A percentile compares a stretch with the other conserved stretches of the same genome.
Conservation (phyloP, 2,329 filamentous ascomycete species). For the Diaporthe longicolla region DNA sequence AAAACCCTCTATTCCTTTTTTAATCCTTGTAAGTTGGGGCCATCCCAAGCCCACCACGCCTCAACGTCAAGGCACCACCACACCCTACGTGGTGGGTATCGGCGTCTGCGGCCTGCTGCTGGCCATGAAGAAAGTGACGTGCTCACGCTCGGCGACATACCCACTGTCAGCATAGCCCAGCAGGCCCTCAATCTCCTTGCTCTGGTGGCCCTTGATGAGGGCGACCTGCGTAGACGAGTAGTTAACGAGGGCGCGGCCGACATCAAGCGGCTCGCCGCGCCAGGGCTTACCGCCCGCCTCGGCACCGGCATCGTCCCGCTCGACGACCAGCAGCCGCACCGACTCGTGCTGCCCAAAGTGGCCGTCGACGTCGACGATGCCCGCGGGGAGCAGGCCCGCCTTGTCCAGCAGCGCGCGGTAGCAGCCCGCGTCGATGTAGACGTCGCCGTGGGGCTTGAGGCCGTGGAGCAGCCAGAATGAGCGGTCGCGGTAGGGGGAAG, state of each 20-base stretch:
- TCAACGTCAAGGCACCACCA: constrained; percentile 43
- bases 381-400: constrained; percentile 89
- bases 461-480: constrained; percentile 98
- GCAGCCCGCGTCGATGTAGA: constrained; percentile 95
- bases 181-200: constrained; percentile 82
- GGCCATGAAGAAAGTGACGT: constrained; percentile 79
- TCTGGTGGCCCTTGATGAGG: constrained; percentile 87
- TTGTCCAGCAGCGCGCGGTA: constrained; percentile 84
- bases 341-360: constrained; percentile 93
- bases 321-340: constrained; percentile 86
- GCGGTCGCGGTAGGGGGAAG: constrained; percentile 88
- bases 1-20: neutral
- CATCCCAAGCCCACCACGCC: constrained; percentile 44
- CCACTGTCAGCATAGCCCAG: constrained; percentile 95
- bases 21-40: neutral
- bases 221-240: constrained; percentile 89
- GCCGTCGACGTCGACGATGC: constrained; percentile 91
- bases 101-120: constrained; percentile 68
- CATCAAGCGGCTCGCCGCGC: constrained; percentile 73
- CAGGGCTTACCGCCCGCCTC: constrained; percentile 59
- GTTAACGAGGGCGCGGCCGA: constrained; percentile 91
- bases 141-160: constrained; percentile 91
- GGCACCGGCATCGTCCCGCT: constrained; percentile 61
- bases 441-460: constrained; percentile 87
- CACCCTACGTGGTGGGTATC: constrained; percentile 47